Conservation (phyloP, 208 protist genomes). For the Trypanosoma scelopori region DNA sequence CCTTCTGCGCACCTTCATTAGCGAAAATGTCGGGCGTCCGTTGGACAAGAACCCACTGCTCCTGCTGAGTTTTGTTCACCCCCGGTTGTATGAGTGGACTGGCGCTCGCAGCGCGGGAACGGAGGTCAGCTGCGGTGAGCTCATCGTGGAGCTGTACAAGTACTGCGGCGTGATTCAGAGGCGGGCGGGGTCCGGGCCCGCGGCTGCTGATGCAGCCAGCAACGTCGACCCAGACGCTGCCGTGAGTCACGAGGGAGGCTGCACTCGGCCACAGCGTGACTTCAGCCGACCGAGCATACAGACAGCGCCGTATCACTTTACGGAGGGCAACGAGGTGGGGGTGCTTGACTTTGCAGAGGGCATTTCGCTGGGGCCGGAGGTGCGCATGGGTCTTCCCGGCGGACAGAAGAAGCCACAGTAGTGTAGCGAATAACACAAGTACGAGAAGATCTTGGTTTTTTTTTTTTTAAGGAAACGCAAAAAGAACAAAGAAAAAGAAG, state of each 20-base stretch:
- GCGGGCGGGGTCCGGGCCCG: slow-evolving; percentile 42
- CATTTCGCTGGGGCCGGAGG: slow-evolving; percentile 45
- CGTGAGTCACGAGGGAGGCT: slow-evolving; percentile 22
- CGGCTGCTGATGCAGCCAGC: slow-evolving; percentile 7
- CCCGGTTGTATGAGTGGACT: slow-evolving; percentile 41
- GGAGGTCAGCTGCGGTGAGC: slow-evolving; percentile 59
- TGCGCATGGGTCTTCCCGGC: slow-evolving; percentile 38
- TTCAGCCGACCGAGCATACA: slow-evolving; percentile 48
- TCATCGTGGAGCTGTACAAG: slow-evolving; percentile 77
- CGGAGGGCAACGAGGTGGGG: slow-evolving; percentile 39
- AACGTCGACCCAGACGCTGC: slow-evolving; percentile 34
- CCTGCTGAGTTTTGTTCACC: slow-evolving; percentile 44
- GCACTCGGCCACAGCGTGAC: slow-evolving; percentile 48
- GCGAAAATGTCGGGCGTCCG: slow-evolving; percentile 28
- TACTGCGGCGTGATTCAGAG: slow-evolving; percentile 51
- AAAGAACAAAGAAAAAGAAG: no score
- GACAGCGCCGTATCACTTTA: slow-evolving; percentile 64
- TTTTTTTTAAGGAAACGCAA: no score
- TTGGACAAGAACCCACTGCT: slow-evolving; percentile 42
- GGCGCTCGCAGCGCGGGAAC: slow-evolving; percentile 22
- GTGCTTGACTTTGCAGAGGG: slow-evolving; percentile 57
- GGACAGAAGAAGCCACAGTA: background rate
- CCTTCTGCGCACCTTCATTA: slow-evolving; percentile 17
- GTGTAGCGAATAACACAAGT: background rate
- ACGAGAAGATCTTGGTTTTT: no score